Conservation (phyloP, 2,329 filamentous ascomycete species). For the Fusarium siculi region DNA sequence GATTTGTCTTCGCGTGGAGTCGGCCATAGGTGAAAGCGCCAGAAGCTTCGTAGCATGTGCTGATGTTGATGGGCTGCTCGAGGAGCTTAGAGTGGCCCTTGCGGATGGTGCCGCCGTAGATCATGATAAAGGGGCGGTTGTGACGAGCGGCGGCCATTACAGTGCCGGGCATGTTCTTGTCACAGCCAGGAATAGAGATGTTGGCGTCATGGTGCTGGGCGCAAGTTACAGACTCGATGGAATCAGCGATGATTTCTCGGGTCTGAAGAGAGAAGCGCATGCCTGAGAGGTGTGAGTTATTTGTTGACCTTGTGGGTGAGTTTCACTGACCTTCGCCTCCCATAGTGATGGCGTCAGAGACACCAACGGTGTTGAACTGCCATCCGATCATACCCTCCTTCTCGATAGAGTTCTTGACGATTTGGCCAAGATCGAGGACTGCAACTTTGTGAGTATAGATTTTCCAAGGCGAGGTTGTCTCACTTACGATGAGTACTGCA, state of each 20-base stretch:
- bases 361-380: conserved; percentile 92
- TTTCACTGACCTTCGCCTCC: conserved; percentile 78
- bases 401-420: conserved; percentile 83
- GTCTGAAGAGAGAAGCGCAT: conserved; percentile 95
- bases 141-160: conserved; percentile 91
- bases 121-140: conserved; percentile 93
- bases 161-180: conserved; percentile 97
- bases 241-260: conserved; percentile 92
- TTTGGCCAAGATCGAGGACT: conserved; percentile 88
- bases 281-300: conserved; percentile 59
- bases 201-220: conserved; percentile 94
- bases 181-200: conserved; percentile 91
- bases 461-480: background rate
- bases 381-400: conserved; percentile 90
- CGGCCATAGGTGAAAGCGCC: conserved; percentile 84
- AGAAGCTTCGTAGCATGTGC: conserved; percentile 86
- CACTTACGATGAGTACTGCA: conserved; percentile 56
- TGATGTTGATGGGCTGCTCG: conserved; percentile 85
- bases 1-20: conserved; percentile 74
- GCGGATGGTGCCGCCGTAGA: conserved; percentile 92
- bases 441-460: conserved; percentile 38
- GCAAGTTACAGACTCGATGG: conserved; percentile 91
- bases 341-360: conserved; percentile 96
- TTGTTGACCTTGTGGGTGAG: background rate
- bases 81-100: conserved; percentile 85